Base-by-base conservation (phyloP, 164 flowering plant species). In the Macadamia integrifolia region DNA sequence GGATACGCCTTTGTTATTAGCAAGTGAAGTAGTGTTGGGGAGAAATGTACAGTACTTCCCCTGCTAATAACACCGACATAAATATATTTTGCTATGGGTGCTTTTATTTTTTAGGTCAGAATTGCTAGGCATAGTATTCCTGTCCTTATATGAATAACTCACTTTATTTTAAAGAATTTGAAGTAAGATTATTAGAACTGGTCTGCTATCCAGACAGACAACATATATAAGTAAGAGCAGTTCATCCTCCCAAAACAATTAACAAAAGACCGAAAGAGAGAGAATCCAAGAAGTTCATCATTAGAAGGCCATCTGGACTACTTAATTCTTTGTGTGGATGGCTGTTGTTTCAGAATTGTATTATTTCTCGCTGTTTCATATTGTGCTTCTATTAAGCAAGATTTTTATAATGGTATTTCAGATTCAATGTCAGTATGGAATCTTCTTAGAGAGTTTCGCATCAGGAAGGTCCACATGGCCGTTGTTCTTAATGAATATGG, bases 371-470 rank as follows among this genome's bases (percentile, higher is more conserved):
- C 23, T 69, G 50, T 12, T 29, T 56, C 52, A 48, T 32, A 7
- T 44, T 59, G n/a, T 10, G 6, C 50, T 17, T 30, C 11, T 15
- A 17, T 13, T 53, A 58, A 31, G 1, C 9, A 28, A 11, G 42
- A 43, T 32, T 46, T 29, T 43, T 60, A 49, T 31, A 17, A 35
- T 48, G 23, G 28, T 62, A 43, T 71, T 76, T 76, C 93, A 95
- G 99, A 95, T 87, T 92, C 98, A 70, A 95, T 95, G 99, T 91
- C 97, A 18, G 96, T 92, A 46, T 95, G 97, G 98, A 90, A 92
- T 81, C 88, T 91, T 77, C 93, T 92, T 66, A 84, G 98, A 78
- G 97, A 95, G 76, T 95, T 92, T 58, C 97, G 99, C 57, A 91
- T 95, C 74, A 82, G 98, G 76, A 95, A 92, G 88, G 98, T 95